Conservation (phyloP, 2,329 filamentous ascomycete species). For the Aspergillus fijiensis region DNA sequence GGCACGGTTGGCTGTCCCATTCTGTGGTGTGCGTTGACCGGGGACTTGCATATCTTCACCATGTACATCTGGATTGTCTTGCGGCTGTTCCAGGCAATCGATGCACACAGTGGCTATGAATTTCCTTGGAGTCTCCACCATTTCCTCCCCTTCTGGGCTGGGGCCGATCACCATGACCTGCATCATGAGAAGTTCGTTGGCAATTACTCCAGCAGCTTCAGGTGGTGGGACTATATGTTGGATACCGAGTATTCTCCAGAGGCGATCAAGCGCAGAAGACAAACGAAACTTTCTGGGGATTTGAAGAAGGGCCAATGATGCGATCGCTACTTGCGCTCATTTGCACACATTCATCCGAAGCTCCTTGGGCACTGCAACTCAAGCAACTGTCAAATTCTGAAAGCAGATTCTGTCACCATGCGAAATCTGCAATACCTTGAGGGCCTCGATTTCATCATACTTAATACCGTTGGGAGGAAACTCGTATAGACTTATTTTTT, state of each 20-base stretch:
- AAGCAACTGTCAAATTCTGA: not conserved
- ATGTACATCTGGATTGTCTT: slow-evolving; percentile 97
- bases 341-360: not conserved
- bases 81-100: slow-evolving; percentile 94
- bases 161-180: slow-evolving; percentile 91
- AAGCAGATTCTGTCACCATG: not conserved
- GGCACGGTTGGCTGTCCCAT: slow-evolving; percentile 82
- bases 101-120: slow-evolving; percentile 96
- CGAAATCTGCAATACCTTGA: not conserved
- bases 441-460: not conserved
- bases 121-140: slow-evolving; percentile 97
- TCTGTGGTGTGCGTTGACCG: slow-evolving; percentile 76
- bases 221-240: slow-evolving; percentile 95
- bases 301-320: slow-evolving; percentile 31
- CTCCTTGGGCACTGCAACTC: not conserved
- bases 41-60: slow-evolving; percentile 88
- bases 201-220: slow-evolving; percentile 96
- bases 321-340: not conserved
- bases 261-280: slow-evolving; percentile 78
- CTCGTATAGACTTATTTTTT: not conserved
- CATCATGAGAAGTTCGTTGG: slow-evolving; percentile 99
- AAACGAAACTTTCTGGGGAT: slow-evolving; percentile 43
- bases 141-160: slow-evolving; percentile 96
- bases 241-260: slow-evolving; percentile 92
- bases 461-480: not conserved